Base-by-base conservation (phyloP, 2,329 filamentous ascomycete genomes). In the Torrubiella hemipterigena region DNA sequence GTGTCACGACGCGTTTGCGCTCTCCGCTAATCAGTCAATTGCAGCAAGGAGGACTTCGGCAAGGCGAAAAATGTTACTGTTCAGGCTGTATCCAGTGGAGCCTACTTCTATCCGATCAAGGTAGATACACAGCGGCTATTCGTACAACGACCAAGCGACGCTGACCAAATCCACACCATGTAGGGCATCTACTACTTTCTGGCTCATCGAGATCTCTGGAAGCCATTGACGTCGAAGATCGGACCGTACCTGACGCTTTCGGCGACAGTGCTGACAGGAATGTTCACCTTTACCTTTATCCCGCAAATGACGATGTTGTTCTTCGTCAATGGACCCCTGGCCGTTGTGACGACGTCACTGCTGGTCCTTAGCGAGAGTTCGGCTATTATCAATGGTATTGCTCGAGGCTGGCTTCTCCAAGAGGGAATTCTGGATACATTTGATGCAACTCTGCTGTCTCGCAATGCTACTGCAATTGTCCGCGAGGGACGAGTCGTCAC, bases 341-440 rank as follows among this genome's bases (percentile, higher is more conserved):
- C 82, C 5, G 76, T 81, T n/a, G 56, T 85, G 36, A 77, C 78
- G 2, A 81, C 82, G 0, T 63, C 77, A 3, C 57, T 86, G 7
- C 66, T 87, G 14, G 73, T 84, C 3, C 59, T 78, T 26, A 73
- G 62, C 40, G 72, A 77, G 52, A 74, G 69, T 44, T 67, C 72
- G 3, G 65, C 69, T 11, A 62, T 78, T 33, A 63, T 72, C 41
- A 70, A 65, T 40, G 46, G 69, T 21, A 42, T 76, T 12, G 67
- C 73, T 7, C 74, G 77, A 44, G 78, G 71, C 25, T 89, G 85
- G 50, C 58, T 94, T 22, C 71, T 94, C 27, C 76, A 83, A 41
- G 84, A 93, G 38, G 81, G 84, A 0, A 64, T 95, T 20, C 65
- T 91, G 17, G 86, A 95, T 52, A 89, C 83, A 1, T 95, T 95